Conservation (phyloP, 176 grass and related monocot species). For the Rhynchospora tenuis region DNA sequence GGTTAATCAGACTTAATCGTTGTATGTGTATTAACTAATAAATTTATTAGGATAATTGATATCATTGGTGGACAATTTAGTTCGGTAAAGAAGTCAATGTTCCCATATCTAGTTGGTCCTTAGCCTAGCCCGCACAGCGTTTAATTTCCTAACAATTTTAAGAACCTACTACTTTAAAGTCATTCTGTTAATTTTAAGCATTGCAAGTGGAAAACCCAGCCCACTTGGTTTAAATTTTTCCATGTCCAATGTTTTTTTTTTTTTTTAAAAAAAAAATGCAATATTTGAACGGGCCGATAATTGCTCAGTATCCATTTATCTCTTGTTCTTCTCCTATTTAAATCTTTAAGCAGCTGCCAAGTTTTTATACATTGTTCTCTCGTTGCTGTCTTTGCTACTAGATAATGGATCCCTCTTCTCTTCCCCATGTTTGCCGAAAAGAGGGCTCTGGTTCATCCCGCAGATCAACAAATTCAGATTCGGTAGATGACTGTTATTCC, state of each 20-base stretch:
- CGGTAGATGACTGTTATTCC: slow-evolving; percentile 48
- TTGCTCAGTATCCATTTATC: background rate
- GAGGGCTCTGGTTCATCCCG: slow-evolving; percentile 48
- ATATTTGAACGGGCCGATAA: background rate
- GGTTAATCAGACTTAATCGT: background rate
- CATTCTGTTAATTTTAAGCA: background rate
- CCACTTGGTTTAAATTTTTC: background rate
- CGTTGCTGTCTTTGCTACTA: slow-evolving; percentile 29
- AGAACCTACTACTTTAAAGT: background rate
- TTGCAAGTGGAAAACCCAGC: background rate
- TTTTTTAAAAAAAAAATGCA: background rate
- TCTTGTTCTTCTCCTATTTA: background rate
- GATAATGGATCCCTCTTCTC: slow-evolving; percentile 80
- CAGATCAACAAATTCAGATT: slow-evolving; percentile 2
- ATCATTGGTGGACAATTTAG: background rate
- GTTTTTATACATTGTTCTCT: background rate
- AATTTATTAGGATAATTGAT: background rate
- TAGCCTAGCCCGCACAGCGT: background rate
- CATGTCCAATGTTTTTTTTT: background rate
- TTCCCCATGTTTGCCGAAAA: slow-evolving; percentile 73
- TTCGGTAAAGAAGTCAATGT: background rate
- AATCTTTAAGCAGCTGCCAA: no score
- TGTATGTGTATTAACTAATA: background rate
- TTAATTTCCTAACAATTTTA: background rate
- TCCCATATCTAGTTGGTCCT: background rate